phyloP scores from a whole-genome alignment of 1,284 basidiomycete genomes.

The Amylostereum chailletii region DNA sequence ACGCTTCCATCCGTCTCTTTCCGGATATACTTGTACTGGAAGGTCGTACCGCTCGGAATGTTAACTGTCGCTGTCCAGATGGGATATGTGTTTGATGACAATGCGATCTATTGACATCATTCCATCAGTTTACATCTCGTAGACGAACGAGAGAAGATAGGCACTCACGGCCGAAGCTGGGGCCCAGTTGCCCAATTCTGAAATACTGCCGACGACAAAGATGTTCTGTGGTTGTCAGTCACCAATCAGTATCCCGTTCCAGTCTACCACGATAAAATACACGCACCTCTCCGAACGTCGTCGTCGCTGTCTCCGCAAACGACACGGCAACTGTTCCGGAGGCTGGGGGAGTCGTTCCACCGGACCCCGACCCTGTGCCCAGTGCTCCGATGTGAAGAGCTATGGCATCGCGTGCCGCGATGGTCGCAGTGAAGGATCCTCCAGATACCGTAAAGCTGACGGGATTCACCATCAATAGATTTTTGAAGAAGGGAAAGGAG shows the following conservation, averaged over 20 bases:
- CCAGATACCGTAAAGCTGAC: conserved; percentile 23
- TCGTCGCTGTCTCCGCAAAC: conserved; percentile 46
- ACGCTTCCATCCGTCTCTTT: conserved; percentile 47
- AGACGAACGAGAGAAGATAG: neutral
- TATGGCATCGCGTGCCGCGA: conserved; percentile 45
- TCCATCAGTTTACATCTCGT: neutral
- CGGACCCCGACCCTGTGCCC: conserved; percentile 8
- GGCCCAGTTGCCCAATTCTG: conserved; percentile 45
- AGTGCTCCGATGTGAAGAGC: conserved; percentile 46
- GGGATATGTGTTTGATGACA: conserved; percentile 47
- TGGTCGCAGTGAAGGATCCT: conserved; percentile 43
- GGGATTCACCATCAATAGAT: neutral
- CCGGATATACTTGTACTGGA: conserved; percentile 56
- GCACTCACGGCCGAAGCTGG: conserved; percentile 34
- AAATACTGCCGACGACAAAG: conserved; percentile 46
- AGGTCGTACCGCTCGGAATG: conserved; percentile 37
- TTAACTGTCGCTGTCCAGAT: conserved; percentile 43
- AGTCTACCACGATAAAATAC: neutral
- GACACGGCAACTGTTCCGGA: conserved; percentile 30
- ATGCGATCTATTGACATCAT: conserved; percentile 30
- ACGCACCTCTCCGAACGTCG: conserved; percentile 45
- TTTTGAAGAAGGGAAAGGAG: neutral
- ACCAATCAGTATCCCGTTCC: too few relatives aligned
- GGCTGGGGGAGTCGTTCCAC: conserved; percentile 4
- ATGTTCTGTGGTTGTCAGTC: conserved; percentile 34